Percentiles rank a stretch among this genome's conserved stretches.
phyloP scores from a whole-genome alignment of 129 eudicot species.

The Ambrosia artemisiifolia region DNA sequence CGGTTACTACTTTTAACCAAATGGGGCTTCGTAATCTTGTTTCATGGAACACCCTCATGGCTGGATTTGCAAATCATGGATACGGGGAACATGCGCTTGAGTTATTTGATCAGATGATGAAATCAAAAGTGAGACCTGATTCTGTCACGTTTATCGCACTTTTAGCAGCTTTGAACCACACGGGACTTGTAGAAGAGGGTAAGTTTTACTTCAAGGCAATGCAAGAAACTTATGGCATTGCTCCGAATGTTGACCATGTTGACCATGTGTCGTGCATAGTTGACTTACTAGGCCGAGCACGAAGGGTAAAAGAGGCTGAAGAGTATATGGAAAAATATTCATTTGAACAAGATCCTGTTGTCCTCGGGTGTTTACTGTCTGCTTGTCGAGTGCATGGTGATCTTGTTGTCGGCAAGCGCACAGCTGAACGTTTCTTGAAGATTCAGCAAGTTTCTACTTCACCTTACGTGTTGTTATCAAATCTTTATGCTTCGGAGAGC shows the following conservation, averaged over 20 bases:
- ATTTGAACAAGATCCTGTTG: slow-evolving; percentile 55
- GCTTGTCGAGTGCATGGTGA: slow-evolving; percentile 69
- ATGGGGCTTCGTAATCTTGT: slow-evolving; percentile 46
- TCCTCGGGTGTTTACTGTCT: slow-evolving; percentile 67
- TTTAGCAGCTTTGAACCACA: slow-evolving; percentile 67
- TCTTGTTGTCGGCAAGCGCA: slow-evolving; percentile 46
- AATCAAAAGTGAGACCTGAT: slow-evolving; percentile 47
- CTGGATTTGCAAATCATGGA: slow-evolving; percentile 74
- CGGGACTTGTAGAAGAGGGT: slow-evolving; percentile 69
- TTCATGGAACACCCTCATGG: slow-evolving; percentile 76
- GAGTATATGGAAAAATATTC: slow-evolving; percentile 46
- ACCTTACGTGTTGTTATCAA: slow-evolving; percentile 70
- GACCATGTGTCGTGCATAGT: slow-evolving; percentile 83
- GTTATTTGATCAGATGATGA: slow-evolving; percentile 49
- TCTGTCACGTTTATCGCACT: slow-evolving; percentile 64
- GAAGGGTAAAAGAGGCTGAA: slow-evolving; percentile 62
- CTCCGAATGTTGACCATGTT: slow-evolving; percentile 49
- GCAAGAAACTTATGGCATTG: slow-evolving; percentile 45
- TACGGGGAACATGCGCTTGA: slow-evolving; percentile 47
- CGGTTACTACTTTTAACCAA: slow-evolving; percentile 40
- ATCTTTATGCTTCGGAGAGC: slow-evolving; percentile 64
- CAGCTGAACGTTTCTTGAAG: slow-evolving; percentile 45
- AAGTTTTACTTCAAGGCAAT: slow-evolving; percentile 42
- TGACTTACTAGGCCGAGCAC: slow-evolving; percentile 69
- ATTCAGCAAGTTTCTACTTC: slow-evolving; percentile 60